Conservation (phyloP, 2,329 filamentous ascomycete genomes). For the Paraphaeosphaeria sporulosa region DNA sequence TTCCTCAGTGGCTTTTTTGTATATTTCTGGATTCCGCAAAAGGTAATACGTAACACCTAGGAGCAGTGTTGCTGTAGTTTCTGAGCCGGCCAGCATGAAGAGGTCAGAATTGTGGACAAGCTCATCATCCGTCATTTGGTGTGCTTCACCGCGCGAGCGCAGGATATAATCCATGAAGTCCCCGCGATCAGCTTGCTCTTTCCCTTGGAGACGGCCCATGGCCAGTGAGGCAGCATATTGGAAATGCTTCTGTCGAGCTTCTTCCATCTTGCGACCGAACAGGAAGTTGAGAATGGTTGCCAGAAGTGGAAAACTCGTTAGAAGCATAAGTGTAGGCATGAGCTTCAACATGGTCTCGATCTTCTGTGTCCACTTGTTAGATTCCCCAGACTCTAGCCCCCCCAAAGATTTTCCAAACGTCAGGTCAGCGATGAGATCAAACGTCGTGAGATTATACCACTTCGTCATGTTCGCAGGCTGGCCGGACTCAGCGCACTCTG, state of each 20-base stretch:
- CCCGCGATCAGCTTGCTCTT: conserved; percentile 6
- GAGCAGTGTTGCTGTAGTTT: conserved; percentile 33
- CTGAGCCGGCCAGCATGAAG: conserved; percentile 30
- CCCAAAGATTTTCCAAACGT: conserved; percentile 31
- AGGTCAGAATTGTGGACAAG: conserved; percentile 19
- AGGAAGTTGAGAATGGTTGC: conserved; percentile 14
- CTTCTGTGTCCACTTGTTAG: conserved; percentile 21
- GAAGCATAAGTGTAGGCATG: conserved; percentile 16
- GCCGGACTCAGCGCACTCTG: neutral
- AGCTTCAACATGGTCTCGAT: conserved; percentile 13
- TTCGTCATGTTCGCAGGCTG: conserved; percentile 16
- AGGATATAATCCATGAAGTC: conserved; percentile 24
- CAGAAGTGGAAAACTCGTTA: conserved; percentile 16
- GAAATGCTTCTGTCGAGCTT: conserved; percentile 18
- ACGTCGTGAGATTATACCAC: conserved; percentile 34
- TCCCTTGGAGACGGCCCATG: conserved; percentile 18
- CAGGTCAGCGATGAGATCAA: conserved; percentile 36
- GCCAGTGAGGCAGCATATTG: conserved; percentile 17
- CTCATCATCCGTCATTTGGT: conserved; percentile 18
- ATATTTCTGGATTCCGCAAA: conserved; percentile 19
- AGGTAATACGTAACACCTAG: conserved; percentile 25
- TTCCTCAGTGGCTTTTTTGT: conserved; percentile 21
- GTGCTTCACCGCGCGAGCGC: conserved; percentile 13
- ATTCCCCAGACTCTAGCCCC: conserved; percentile 22
- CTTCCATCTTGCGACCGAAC: conserved; percentile 17